phyloP scores from a whole-genome alignment of 306 rosid species.

The Pachyrhizus erosus region DNA sequence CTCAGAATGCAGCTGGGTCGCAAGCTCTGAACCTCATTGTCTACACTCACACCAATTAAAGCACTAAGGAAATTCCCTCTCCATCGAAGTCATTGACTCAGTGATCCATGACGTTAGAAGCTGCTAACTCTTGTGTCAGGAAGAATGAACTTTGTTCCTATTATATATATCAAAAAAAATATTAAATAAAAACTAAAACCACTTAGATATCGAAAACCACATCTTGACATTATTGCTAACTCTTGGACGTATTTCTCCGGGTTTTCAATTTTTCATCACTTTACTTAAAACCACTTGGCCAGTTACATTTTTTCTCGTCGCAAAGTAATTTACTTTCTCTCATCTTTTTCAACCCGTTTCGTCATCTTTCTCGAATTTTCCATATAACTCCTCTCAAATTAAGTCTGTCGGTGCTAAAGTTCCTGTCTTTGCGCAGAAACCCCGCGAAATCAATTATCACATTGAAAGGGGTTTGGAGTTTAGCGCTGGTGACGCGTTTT shows the following conservation, averaged over 20 bases:
- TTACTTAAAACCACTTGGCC: background rate
- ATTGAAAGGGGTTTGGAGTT: conserved; percentile 72
- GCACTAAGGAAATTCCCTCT: conserved; percentile 25
- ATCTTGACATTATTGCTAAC: background rate
- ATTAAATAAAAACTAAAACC: background rate
- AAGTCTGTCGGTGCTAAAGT: conserved; percentile 32
- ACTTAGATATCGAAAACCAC: background rate
- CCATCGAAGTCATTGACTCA: background rate
- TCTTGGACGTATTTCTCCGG: background rate
- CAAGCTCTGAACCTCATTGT: background rate
- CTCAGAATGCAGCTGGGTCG: background rate
- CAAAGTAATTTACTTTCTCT: background rate
- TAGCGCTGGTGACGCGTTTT: conserved; percentile 73
- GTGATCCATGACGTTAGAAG: background rate
- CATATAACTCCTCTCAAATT: conserved; percentile 10
- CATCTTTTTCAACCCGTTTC: background rate
- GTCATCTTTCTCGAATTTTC: conserved; percentile 2
- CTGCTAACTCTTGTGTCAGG: background rate
- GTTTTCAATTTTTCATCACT: background rate
- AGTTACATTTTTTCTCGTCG: background rate
- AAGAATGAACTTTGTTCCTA: no score
- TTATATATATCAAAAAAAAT: no score
- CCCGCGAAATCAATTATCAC: conserved; percentile 9
- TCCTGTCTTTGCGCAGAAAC: background rate
- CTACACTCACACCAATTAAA: background rate